These are phyloP conservation scores for Balansia obtecta DNA, from an alignment of 2,329 filamentous ascomycete species.

Conservation along the genomic window DNA sequence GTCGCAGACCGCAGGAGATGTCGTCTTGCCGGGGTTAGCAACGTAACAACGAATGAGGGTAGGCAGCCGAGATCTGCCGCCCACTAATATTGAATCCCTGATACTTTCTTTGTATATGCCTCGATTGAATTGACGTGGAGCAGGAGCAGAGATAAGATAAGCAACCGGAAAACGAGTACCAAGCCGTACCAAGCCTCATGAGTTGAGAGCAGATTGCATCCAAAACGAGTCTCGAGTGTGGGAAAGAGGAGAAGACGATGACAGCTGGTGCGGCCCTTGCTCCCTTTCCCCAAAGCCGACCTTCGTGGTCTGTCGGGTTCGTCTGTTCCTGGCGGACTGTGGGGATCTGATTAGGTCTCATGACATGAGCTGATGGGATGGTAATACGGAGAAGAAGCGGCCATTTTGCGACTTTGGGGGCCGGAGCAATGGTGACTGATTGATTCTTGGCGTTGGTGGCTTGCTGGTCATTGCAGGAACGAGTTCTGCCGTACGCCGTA, in stretches of 20 bases:
- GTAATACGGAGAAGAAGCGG: not conserved
- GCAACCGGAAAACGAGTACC: not conserved
- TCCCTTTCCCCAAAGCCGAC: conserved; percentile 1
- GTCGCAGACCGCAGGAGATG: conserved; percentile 1
- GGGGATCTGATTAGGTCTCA: not conserved
- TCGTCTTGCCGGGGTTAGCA: not conserved
- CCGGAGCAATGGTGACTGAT: not conserved
- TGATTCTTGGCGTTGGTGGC: not conserved
- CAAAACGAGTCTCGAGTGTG: too few relatives aligned
- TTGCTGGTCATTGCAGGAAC: not conserved
- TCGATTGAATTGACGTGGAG: not conserved
- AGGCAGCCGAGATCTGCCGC: not conserved
- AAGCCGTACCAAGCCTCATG: not conserved
- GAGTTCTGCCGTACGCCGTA: too few relatives aligned
- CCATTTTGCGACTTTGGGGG: not conserved
- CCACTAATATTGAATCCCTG: not conserved
- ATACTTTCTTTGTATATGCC: not conserved
- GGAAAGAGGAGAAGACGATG: not conserved
- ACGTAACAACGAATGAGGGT: not conserved
- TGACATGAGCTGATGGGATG: not conserved
- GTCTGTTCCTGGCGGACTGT: not conserved
- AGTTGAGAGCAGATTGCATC: not conserved
- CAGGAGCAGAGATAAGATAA: not conserved
- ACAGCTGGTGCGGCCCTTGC: not conserved
- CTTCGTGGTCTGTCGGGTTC: not conserved